Percentiles rank a stretch among this genome's conserved stretches.
These are phyloP conservation scores for Candida incommunis DNA, from an alignment of 805 yeast species.

Conservation along the genomic window DNA sequence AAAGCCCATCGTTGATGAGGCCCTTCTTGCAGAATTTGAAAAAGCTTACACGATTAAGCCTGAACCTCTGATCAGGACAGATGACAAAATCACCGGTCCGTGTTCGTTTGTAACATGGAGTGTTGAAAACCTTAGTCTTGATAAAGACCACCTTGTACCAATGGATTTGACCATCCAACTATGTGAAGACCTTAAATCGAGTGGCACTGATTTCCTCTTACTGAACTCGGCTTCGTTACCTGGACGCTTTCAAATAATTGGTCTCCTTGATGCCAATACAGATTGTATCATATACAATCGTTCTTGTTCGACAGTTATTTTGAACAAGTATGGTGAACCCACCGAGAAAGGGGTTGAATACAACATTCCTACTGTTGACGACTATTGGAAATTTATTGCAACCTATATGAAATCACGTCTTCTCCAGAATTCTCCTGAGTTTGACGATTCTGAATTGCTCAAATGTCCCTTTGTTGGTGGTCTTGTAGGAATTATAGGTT, in stretches of 20 bases:
- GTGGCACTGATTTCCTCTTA: conserved; percentile 36
- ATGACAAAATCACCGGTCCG: too few species aligned
- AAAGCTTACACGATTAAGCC: background rate
- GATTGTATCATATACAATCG: background rate
- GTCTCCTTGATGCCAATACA: conserved; percentile 26
- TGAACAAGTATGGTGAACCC: background rate
- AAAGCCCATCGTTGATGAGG: background rate
- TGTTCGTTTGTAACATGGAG: background rate
- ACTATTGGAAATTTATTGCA: conserved; percentile 40
- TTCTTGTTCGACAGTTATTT: background rate
- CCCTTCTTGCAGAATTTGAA: background rate
- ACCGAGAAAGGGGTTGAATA: background rate
- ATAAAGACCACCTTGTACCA: background rate
- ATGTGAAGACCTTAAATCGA: conserved; percentile 6
- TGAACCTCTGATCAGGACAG: background rate
- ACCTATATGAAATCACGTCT: conserved; percentile 30
- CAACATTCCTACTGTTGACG: background rate
- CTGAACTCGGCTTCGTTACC: conserved; percentile 72
- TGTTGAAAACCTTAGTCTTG: background rate
- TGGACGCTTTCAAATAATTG: conserved; percentile 81
- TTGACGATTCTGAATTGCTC: conserved; percentile 7
- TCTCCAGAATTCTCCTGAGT: conserved; percentile 12
- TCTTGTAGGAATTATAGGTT: conserved; percentile 67
- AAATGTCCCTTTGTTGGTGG: conserved; percentile 84
- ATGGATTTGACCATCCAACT: conserved; percentile 2